These are phyloP conservation scores for Chalciporus pseudorubinellus DNA, from an alignment of 768 basidiomycete species.

Conservation along the genomic window DNA sequence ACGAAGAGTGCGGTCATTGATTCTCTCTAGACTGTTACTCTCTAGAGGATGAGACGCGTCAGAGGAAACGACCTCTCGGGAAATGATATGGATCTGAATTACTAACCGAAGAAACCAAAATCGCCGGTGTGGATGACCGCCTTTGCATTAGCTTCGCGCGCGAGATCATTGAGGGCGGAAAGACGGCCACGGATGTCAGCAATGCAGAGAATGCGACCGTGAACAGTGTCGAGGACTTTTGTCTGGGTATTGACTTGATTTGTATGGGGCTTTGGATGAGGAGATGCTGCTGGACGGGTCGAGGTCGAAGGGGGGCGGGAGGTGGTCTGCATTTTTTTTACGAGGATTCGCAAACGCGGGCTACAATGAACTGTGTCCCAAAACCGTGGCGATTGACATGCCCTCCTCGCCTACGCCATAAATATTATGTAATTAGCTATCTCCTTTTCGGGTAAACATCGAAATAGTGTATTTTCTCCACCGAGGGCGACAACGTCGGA, in stretches of 20 bases:
- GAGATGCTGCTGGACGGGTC: conserved; percentile 56
- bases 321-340: conserved; percentile 49
- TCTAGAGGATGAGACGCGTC: conserved; percentile 45
- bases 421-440: conserved; percentile 30
- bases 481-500: conserved; percentile 17
- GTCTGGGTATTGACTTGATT: conserved; percentile 70
- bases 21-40: conserved; percentile 75
- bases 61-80: conserved; percentile 6
- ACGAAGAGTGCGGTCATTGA: conserved; percentile 93
- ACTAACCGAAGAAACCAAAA: conserved; percentile 94
- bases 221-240: conserved; percentile 72
- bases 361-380: conserved; percentile 5
- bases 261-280: conserved; percentile 45
- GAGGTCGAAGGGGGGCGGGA: conserved; percentile 62
- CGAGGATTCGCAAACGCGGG: conserved; percentile 20
- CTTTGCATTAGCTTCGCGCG: conserved; percentile 81
- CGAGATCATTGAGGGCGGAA: conserved; percentile 86
- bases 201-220: conserved; percentile 89
- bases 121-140: conserved; percentile 98
- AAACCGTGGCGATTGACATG: conserved; percentile 10
- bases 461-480: conserved; percentile 12
- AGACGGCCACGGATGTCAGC: conserved; percentile 91
- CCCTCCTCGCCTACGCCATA: background rate
- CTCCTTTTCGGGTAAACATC: conserved; percentile 9
- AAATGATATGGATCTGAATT: conserved; percentile 3